Conservation (phyloP, 495 filamentous ascomycete species). For the Daldinia vernicosa region DNA sequence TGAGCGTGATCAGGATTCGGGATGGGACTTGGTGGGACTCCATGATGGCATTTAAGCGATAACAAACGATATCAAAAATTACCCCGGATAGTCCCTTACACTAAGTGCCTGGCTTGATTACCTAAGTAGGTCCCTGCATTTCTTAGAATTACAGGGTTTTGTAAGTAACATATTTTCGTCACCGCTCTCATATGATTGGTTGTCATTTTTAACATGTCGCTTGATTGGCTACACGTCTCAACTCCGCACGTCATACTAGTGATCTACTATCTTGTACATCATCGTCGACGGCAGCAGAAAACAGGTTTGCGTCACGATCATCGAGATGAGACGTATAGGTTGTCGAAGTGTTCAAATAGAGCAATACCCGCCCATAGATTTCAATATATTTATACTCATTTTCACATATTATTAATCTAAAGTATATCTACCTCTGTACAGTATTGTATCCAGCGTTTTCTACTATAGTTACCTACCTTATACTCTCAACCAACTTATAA, state of each 20-base stretch:
- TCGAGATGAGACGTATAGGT: constrained; percentile 27
- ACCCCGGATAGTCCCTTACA: constrained; percentile 1
- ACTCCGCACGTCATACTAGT: constrained; percentile 31
- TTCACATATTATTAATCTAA: background rate
- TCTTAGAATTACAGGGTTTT: constrained; percentile 25
- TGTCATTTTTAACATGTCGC: background rate
- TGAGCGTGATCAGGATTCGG: constrained; percentile 4
- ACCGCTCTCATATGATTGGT: constrained; percentile 23
- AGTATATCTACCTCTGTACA: background rate
- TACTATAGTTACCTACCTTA: background rate
- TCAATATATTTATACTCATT: background rate
- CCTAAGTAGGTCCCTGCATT: constrained; percentile 32
- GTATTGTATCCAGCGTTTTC: background rate
- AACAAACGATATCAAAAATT: background rate
- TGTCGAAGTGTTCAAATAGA: constrained; percentile 30
- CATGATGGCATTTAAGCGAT: constrained; percentile 26
- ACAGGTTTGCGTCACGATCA: constrained; percentile 36
- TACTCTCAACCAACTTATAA: constrained; percentile 9
- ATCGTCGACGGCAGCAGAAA: constrained; percentile 18
- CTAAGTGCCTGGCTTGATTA: constrained; percentile 5
- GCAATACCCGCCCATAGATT: background rate
- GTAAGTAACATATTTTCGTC: constrained; percentile 28
- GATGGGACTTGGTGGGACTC: background rate
- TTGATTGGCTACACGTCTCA: constrained; percentile 27
- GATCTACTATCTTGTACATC: constrained; percentile 34